These are phyloP conservation scores for Lizonia empirigonia DNA, from an alignment of 2,329 filamentous ascomycete species.

Conservation along the genomic window DNA sequence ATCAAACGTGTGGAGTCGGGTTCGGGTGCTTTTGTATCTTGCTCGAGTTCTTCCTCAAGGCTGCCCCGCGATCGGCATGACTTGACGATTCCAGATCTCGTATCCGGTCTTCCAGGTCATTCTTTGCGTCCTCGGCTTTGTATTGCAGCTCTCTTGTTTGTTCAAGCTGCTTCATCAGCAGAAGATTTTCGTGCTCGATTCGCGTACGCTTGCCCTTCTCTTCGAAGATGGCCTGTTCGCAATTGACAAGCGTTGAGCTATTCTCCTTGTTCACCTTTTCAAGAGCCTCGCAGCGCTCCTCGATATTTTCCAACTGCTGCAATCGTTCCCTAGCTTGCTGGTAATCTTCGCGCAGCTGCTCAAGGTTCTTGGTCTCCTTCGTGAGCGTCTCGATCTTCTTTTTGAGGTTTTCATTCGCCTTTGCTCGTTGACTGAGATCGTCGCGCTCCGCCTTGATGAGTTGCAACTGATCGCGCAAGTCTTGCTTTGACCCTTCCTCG, in stretches of 20 bases:
- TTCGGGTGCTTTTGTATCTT: constrained; percentile 38
- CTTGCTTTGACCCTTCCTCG: constrained; percentile 53
- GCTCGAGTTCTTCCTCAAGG: constrained; percentile 50
- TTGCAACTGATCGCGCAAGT: constrained; percentile 58
- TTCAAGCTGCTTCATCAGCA: constrained; percentile 55
- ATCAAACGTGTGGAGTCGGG: constrained; percentile 25
- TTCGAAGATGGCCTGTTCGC: constrained; percentile 59
- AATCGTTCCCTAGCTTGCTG: constrained; percentile 52
- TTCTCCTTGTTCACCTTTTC: constrained; percentile 60
- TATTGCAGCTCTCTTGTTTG: constrained; percentile 55
- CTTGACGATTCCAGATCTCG: constrained; percentile 49
- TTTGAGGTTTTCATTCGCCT: constrained; percentile 59
- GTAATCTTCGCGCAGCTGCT: constrained; percentile 53
- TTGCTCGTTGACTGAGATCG: constrained; percentile 55
- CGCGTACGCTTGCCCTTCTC: constrained; percentile 55
- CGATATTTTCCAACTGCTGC: constrained; percentile 52
- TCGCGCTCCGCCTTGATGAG: constrained; percentile 56
- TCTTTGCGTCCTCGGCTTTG: constrained; percentile 54
- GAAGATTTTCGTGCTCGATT: constrained; percentile 55
- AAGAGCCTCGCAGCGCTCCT: constrained; percentile 52
- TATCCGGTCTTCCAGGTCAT: constrained; percentile 54
- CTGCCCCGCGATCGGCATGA: constrained; percentile 37
- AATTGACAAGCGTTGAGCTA: constrained; percentile 55
- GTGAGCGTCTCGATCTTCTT: constrained; percentile 59
- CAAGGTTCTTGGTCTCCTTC: constrained; percentile 54